Conservation (phyloP, 140 eudicot species). For the Stevia rebaudiana region DNA sequence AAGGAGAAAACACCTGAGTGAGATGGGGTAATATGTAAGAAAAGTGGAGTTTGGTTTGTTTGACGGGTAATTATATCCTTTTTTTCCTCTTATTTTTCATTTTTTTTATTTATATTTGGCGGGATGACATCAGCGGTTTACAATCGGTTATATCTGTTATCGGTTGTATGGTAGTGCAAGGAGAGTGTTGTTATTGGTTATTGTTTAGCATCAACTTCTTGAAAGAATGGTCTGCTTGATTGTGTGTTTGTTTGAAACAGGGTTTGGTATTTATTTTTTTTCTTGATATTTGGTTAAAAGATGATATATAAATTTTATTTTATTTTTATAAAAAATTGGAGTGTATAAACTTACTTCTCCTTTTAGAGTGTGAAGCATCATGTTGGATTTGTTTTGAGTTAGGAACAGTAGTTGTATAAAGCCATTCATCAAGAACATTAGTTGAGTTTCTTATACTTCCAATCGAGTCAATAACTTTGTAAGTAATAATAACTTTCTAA, state of each 20-base stretch:
- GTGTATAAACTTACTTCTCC: neutral
- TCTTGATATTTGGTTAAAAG: conserved; percentile 13
- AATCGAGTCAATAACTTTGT: no score
- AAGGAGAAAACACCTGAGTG: conserved; percentile 2
- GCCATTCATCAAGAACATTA: no score
- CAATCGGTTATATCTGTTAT: conserved; percentile 17
- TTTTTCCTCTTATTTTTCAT: neutral
- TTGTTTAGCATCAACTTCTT: conserved; percentile 15
- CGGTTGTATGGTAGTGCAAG: conserved; percentile 12
- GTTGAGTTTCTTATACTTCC: no score
- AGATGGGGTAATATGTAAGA: conserved; percentile 23
- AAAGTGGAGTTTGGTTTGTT: conserved; percentile 17
- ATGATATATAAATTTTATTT: conserved; percentile 13
- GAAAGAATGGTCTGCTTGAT: conserved; percentile 15
- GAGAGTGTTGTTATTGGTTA: conserved; percentile 25
- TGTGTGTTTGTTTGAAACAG: conserved; percentile 27
- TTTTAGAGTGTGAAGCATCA: neutral
- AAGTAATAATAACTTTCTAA: no score
- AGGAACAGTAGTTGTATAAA: no score
- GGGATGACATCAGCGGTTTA: conserved; percentile 10
- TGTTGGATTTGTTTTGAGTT: neutral
- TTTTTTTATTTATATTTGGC: neutral
- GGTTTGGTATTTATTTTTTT: conserved; percentile 19
- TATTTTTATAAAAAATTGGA: no score
- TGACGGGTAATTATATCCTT: conserved; percentile 16